Percentiles rank a stretch among this genome's conserved stretches.
These are phyloP conservation scores for Leccinum aurantiacum DNA, from an alignment of 768 basidiomycete species.

Conservation along the genomic window DNA sequence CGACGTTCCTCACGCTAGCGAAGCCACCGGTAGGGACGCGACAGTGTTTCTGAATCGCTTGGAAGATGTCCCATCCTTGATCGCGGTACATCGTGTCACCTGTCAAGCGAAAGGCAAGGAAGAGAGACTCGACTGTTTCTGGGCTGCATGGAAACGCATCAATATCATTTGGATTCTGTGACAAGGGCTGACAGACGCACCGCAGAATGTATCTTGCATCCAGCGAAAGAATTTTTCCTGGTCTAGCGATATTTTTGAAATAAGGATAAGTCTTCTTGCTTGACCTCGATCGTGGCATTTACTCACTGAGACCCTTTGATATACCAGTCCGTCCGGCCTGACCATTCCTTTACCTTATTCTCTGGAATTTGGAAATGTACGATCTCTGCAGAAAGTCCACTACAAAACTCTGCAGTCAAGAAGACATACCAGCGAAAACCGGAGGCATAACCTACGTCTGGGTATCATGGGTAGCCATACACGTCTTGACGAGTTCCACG, in stretches of 20 bases:
- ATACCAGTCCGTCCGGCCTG: constrained; percentile 71
- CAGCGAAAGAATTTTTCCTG: constrained; percentile 43
- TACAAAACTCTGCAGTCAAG: constrained; percentile 26
- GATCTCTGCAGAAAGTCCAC: constrained; percentile 87
- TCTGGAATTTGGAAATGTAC: constrained; percentile 75
- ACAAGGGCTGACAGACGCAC: constrained; percentile 32
- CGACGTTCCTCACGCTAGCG: constrained; percentile 81
- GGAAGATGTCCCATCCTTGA: constrained; percentile 87
- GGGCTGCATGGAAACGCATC: constrained; percentile 48
- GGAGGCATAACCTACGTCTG: constrained; percentile 57
- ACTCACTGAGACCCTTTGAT: constrained; percentile 77
- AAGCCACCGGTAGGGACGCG: constrained; percentile 78
- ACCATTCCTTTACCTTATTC: constrained; percentile 49
- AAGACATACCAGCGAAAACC: not conserved
- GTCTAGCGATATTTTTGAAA: constrained; percentile 16
- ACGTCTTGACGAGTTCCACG: constrained; percentile 79
- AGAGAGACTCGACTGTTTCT: constrained; percentile 93
- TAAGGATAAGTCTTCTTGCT: constrained; percentile 2
- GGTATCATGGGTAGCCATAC: constrained; percentile 83
- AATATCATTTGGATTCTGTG: not conserved
- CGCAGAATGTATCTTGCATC: constrained; percentile 94
- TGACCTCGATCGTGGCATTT: not conserved
- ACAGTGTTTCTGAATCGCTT: constrained; percentile 84
- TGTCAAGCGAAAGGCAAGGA: constrained; percentile 88
- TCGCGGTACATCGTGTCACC: constrained; percentile 80